phyloP scores from a whole-genome alignment of 2,329 filamentous ascomycete species.

The Fusarium veterinarium region DNA sequence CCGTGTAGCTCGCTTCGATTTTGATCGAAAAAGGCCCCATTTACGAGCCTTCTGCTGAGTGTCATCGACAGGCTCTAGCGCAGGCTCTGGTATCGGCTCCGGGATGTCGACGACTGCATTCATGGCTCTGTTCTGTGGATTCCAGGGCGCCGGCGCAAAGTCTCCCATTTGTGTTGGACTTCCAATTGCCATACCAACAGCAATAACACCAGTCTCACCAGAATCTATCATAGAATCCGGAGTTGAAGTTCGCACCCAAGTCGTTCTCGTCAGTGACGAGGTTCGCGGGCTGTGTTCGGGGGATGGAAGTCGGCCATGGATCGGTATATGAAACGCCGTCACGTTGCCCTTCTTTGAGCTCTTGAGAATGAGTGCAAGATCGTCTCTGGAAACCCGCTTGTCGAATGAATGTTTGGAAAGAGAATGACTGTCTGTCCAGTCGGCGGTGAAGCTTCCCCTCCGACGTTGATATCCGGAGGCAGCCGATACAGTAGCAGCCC shows the following conservation, averaged over 20 bases:
- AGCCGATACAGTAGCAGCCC: conserved; percentile 42
- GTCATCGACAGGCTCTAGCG: conserved; percentile 31
- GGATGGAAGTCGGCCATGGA: conserved; percentile 56
- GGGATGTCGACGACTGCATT: conserved; percentile 37
- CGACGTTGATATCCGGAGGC: conserved; percentile 36
- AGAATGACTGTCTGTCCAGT: conserved; percentile 29
- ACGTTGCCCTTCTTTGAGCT: conserved; percentile 48
- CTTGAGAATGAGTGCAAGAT: conserved; percentile 50
- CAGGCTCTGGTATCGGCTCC: conserved; percentile 26
- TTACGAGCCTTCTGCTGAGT: conserved; percentile 63
- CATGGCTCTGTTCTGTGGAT: conserved; percentile 44
- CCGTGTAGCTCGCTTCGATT: conserved; percentile 47
- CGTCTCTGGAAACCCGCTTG: conserved; percentile 60
- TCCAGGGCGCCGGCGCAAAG: conserved; percentile 43
- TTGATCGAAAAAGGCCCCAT: conserved; percentile 68
- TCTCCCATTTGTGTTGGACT: conserved; percentile 67
- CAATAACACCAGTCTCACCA: conserved; percentile 47
- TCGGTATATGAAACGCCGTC: conserved; percentile 55
- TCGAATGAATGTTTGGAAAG: conserved; percentile 38
- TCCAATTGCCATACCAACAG: conserved; percentile 80
- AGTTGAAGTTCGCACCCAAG: conserved; percentile 55
- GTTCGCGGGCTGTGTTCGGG: conserved; percentile 56
- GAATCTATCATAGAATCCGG: conserved; percentile 55
- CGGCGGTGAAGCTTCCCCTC: conserved; percentile 40
- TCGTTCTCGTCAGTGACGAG: conserved; percentile 44